Percentiles rank a stretch among this genome's conserved stretches.
Evolutionary conservation across 345 rosid species (phyloP).

Genomic region (Salix exigua): DNA sequence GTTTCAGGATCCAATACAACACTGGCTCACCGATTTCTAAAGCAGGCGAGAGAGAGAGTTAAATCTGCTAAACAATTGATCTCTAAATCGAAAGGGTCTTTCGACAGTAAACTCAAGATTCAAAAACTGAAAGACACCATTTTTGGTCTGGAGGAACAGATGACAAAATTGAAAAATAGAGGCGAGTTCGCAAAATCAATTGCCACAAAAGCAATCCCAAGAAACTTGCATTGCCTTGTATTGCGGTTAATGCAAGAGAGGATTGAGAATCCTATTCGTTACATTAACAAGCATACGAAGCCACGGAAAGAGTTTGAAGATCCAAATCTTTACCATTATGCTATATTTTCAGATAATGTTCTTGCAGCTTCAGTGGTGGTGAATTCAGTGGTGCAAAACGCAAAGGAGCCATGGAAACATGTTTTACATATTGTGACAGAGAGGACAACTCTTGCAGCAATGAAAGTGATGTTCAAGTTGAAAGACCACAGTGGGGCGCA

Average conservation of each 20-base stretch:
- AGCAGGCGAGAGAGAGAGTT: background rate
- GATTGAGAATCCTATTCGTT: background rate
- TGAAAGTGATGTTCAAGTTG: constrained; percentile 2
- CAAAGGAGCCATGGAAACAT: constrained; percentile 13
- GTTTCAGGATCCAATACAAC: background rate
- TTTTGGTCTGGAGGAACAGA: background rate
- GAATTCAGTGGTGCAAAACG: constrained; percentile 3
- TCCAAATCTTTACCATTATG: constrained; percentile 10
- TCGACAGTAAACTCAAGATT: background rate
- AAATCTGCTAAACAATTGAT: background rate
- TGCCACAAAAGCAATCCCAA: background rate
- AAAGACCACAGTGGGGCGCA: background rate
- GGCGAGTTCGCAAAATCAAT: background rate
- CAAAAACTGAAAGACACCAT: background rate
- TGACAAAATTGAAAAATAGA: background rate
- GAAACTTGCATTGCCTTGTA: constrained; percentile 1
- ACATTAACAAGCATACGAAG: background rate
- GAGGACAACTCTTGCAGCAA: background rate
- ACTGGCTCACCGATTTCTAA: background rate
- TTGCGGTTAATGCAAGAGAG: constrained; percentile 1
- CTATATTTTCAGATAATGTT: constrained; percentile 12
- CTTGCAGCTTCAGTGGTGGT: constrained; percentile 15
- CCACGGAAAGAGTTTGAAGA: background rate
- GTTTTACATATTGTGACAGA: constrained; percentile 17
- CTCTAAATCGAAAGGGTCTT: background rate